Conservation (phyloP, 805 yeast genomes). For the Phaffomyces thermotolerans region DNA sequence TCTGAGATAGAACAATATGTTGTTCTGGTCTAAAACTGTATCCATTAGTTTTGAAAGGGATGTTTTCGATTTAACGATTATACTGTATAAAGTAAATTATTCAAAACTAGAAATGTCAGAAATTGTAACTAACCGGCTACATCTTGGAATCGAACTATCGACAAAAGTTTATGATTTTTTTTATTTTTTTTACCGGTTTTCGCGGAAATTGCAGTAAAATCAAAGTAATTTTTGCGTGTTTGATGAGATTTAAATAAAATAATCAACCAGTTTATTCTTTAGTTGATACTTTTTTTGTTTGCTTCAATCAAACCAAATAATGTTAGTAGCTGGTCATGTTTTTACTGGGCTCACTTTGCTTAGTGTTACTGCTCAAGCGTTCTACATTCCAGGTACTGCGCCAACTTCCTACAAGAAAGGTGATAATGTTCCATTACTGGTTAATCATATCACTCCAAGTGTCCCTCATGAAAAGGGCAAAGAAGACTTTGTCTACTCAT, state of each 20-base stretch:
- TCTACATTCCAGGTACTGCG: constrained; percentile 93
- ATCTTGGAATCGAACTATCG: too few relatives aligned
- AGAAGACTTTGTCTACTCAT: constrained; percentile 59
- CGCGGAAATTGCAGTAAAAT: too few relatives aligned
- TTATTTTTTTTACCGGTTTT: too few relatives aligned
- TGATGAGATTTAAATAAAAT: not conserved
- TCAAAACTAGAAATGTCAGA: not conserved
- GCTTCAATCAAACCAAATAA: not conserved
- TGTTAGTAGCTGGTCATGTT: not conserved
- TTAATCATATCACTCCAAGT: constrained; percentile 86
- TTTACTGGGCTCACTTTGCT: not conserved
- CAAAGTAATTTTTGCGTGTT: too few relatives aligned
- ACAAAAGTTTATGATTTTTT: too few relatives aligned
- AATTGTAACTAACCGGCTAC: not conserved
- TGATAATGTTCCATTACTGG: constrained; percentile 69
- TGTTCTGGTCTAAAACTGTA: constrained; percentile 10
- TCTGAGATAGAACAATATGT: constrained; percentile 15
- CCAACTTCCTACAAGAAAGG: constrained; percentile 80
- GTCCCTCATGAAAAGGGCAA: constrained; percentile 34
- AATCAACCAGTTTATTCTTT: not conserved
- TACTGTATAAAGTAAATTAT: too few relatives aligned
- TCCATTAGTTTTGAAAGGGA: constrained; percentile 8
- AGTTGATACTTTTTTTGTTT: not conserved
- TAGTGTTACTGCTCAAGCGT: constrained; percentile 34
- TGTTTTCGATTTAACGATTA: too few relatives aligned